Percentiles rank a stretch among this genome's conserved stretches.
These are phyloP conservation scores for Blepharisma undulans DNA, from an alignment of 169 alveolate genomes.

Conservation along the genomic window DNA sequence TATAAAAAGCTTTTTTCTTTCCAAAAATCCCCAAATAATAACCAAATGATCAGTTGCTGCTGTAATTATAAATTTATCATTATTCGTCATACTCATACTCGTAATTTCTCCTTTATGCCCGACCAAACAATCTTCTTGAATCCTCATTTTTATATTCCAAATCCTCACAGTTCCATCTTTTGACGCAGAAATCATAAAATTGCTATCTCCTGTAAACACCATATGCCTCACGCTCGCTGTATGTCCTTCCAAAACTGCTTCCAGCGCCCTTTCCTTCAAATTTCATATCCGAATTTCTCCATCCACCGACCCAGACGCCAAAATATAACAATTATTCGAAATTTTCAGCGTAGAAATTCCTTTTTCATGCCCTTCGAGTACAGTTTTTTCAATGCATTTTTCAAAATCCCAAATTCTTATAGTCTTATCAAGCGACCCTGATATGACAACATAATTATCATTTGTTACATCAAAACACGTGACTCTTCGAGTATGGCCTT, in stretches of 20 bases:
- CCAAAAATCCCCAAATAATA: background rate
- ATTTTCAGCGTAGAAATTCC: background rate
- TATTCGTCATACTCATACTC: background rate
- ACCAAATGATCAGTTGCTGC: background rate
- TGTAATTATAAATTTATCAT: background rate
- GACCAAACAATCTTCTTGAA: background rate
- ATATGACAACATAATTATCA: background rate
- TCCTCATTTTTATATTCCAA: background rate
- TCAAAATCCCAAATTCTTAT: conserved; percentile 20
- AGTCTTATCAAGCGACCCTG: conserved; percentile 4
- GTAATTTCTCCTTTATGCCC: background rate
- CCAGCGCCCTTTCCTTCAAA: background rate
- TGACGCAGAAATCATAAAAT: background rate
- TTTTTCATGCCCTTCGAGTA: background rate
- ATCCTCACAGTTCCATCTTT: background rate
- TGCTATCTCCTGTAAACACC: background rate
- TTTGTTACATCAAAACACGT: background rate
- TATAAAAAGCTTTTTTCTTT: background rate
- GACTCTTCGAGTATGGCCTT: background rate
- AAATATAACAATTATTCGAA: background rate
- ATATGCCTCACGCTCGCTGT: background rate
- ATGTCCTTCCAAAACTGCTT: background rate
- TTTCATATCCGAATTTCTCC: background rate
- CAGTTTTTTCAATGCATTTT: background rate
- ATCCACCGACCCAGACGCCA: background rate